These are phyloP conservation scores for Acanthamoeba healyi DNA, from an alignment of 208 protist species.

Conservation along the genomic window DNA sequence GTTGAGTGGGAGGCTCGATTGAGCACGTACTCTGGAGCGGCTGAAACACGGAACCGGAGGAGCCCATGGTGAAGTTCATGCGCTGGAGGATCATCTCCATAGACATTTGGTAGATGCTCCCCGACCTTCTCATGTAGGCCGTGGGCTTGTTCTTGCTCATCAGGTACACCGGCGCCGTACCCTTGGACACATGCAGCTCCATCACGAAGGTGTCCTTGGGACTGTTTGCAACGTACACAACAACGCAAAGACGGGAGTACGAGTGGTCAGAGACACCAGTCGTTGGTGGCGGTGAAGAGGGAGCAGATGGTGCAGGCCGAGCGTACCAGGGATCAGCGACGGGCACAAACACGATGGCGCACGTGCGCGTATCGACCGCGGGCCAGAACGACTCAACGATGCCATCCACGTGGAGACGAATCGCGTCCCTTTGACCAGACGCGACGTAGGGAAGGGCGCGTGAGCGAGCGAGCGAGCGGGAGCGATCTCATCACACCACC, in stretches of 20 bases:
- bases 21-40: slow-evolving; percentile 27
- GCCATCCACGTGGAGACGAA: slow-evolving; percentile 62
- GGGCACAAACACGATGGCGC: slow-evolving; percentile 70
- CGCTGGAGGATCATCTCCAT: slow-evolving; percentile 72
- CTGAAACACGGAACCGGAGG: slow-evolving; percentile 52
- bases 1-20: neutral
- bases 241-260: neutral
- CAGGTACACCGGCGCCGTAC: slow-evolving; percentile 56
- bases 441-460: neutral
- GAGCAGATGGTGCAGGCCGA: neutral
- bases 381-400: slow-evolving; percentile 73
- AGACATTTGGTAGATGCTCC: slow-evolving; percentile 60
- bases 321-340: slow-evolving; percentile 22
- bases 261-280: neutral
- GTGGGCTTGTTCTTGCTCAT: slow-evolving; percentile 72
- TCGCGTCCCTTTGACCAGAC: neutral
- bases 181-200: slow-evolving; percentile 66
- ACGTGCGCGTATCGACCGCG: slow-evolving; percentile 51
- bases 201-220: slow-evolving; percentile 33
- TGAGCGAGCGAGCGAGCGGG: neutral
- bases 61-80: slow-evolving; percentile 70
- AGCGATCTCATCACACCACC: neutral
- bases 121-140: slow-evolving; percentile 52
- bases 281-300: neutral
- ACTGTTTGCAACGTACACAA: neutral